Conservation (phyloP, 2,329 filamentous ascomycete species). For the Cladosporium sp. region DNA sequence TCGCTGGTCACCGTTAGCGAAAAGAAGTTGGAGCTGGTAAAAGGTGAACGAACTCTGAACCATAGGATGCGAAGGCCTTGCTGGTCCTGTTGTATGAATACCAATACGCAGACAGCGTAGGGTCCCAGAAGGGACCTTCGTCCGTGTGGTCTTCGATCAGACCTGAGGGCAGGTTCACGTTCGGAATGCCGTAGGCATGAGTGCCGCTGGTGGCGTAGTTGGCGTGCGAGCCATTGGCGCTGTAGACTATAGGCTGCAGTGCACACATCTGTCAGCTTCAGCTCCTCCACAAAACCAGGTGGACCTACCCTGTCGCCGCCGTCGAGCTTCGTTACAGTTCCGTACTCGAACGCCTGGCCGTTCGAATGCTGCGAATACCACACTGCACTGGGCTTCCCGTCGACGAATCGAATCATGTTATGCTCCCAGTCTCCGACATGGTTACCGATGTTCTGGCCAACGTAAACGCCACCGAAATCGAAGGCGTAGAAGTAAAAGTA, state of each 20-base stretch:
- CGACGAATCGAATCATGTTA: slow-evolving; percentile 58
- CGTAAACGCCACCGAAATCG: slow-evolving; percentile 45
- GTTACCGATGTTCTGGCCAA: slow-evolving; percentile 35
- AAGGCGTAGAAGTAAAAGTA: slow-evolving; percentile 59
- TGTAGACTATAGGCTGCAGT: slow-evolving; percentile 49
- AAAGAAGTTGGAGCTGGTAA: not conserved
- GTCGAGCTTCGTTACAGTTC: slow-evolving; percentile 44
- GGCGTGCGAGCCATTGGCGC: slow-evolving; percentile 57
- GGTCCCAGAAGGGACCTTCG: slow-evolving; percentile 55
- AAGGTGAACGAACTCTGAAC: slow-evolving; percentile 17
- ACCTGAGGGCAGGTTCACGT: slow-evolving; percentile 50
- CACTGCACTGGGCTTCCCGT: slow-evolving; percentile 49
- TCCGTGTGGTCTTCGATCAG: slow-evolving; percentile 52
- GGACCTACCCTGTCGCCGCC: slow-evolving; percentile 36
- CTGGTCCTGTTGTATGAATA: slow-evolving; percentile 46
- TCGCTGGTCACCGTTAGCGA: slow-evolving; percentile 23
- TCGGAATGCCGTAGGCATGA: slow-evolving; percentile 59
- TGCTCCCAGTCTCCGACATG: slow-evolving; percentile 60
- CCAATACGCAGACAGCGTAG: slow-evolving; percentile 48
- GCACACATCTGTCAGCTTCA: not conserved
- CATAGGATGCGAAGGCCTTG: slow-evolving; percentile 42
- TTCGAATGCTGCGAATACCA: slow-evolving; percentile 60
- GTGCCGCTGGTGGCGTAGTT: slow-evolving; percentile 55
- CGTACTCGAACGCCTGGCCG: slow-evolving; percentile 58
- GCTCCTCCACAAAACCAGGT: not conserved